Conservation (phyloP, 2,329 filamentous ascomycete genomes). For the Malbranchea zuffiana region DNA sequence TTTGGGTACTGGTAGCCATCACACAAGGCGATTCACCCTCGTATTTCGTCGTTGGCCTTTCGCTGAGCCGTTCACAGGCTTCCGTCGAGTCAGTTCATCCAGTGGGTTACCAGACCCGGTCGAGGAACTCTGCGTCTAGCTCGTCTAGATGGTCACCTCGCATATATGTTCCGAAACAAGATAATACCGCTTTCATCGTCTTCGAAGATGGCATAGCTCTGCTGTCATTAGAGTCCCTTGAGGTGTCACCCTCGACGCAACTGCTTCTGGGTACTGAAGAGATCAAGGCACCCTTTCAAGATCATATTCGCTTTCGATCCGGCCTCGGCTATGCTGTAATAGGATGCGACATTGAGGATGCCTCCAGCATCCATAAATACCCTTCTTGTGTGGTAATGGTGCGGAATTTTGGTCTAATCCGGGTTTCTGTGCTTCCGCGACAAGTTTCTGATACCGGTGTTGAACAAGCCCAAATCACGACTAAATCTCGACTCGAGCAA, state of each 20-base stretch:
- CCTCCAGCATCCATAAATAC: constrained; percentile 27
- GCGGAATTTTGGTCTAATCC: constrained; percentile 47
- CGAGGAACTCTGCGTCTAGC: constrained; percentile 22
- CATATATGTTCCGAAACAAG: constrained; percentile 66
- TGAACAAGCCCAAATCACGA: constrained; percentile 49
- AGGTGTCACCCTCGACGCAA: constrained; percentile 65
- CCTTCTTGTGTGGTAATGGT: constrained; percentile 44
- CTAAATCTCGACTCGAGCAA: constrained; percentile 84
- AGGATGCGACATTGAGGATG: constrained; percentile 40
- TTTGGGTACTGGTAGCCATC: constrained; percentile 53
- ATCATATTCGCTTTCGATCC: constrained; percentile 66
- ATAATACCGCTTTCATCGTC: constrained; percentile 68
- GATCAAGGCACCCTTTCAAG: constrained; percentile 62
- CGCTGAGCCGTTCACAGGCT: constrained; percentile 44
- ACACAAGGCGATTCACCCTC: constrained; percentile 44
- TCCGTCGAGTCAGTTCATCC: constrained; percentile 57
- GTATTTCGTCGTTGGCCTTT: constrained; percentile 66
- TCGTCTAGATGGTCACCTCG: constrained; percentile 54
- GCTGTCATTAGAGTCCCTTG: constrained; percentile 56
- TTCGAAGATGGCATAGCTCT: constrained; percentile 71
- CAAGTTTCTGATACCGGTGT: constrained; percentile 38
- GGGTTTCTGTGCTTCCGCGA: constrained; percentile 37
- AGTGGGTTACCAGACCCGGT: constrained; percentile 52
- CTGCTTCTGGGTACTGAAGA: constrained; percentile 56
- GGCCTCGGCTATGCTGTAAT: constrained; percentile 41